phyloP scores from a whole-genome alignment of 208 protist genomes.

The Leishmania lainsoni region DNA sequence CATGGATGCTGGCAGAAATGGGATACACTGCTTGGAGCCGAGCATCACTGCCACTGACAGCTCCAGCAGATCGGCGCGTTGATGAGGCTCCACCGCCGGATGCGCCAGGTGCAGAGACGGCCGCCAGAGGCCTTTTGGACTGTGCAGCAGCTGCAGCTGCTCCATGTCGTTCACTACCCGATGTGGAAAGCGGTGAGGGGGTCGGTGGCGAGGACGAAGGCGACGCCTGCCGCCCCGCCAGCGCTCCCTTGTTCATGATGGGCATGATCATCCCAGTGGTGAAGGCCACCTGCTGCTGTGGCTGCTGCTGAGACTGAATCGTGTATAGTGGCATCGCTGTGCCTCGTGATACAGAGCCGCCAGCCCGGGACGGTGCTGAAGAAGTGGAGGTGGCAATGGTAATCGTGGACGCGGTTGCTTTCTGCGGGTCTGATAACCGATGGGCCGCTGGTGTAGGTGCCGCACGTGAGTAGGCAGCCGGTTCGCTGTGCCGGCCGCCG shows the following conservation, averaged over 20 bases:
- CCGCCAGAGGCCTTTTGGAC: background rate
- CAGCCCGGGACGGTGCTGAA: background rate
- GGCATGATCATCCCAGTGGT: background rate
- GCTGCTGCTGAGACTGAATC: background rate
- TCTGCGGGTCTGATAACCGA: background rate
- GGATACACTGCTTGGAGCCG: background rate
- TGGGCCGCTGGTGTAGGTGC: background rate
- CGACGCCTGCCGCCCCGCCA: background rate
- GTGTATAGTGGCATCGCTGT: background rate
- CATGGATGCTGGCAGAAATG: constrained; percentile 25
- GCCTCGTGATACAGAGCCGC: background rate
- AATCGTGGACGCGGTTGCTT: background rate
- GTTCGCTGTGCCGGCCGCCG: background rate
- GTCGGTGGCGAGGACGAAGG: constrained; percentile 23
- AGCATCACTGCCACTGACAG: background rate
- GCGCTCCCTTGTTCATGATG: background rate
- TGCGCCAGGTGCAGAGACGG: background rate
- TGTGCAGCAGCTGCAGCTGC: background rate
- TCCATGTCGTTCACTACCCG: constrained; percentile 4
- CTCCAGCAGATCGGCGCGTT: background rate
- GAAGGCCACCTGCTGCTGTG: background rate
- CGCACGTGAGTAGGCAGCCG: background rate
- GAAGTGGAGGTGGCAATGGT: constrained; percentile 1
- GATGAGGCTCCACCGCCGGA: background rate
- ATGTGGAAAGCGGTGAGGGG: constrained; percentile 18